These are phyloP conservation scores for Thalassiosira allenii DNA, from an alignment of 352 stramenopile species.

Conservation along the genomic window DNA sequence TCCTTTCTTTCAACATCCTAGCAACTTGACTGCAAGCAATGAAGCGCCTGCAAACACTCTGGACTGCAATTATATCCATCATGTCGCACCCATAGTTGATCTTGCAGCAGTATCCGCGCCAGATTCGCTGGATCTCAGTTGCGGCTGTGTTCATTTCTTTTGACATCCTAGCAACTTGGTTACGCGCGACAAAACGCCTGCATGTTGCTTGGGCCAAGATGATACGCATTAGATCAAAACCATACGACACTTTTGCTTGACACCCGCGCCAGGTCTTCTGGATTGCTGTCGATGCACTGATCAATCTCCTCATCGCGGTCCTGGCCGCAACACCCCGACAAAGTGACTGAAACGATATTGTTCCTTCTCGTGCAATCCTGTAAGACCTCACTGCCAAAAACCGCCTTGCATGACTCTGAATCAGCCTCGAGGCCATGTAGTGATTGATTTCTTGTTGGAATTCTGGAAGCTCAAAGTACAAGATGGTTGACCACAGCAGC, in stretches of 20 bases:
- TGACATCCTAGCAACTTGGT: too few relatives aligned
- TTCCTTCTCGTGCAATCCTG: conserved; percentile 21
- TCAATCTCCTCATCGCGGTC: conserved; percentile 11
- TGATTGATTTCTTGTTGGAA: conserved; percentile 86
- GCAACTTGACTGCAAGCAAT: conserved; percentile 10
- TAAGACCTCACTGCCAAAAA: conserved; percentile 43
- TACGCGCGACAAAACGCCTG: too few relatives aligned
- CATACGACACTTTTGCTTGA: conserved; percentile 17
- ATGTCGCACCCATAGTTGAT: conserved; percentile 22
- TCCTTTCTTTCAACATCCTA: not conserved
- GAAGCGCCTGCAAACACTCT: conserved; percentile 59
- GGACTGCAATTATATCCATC: conserved; percentile 67
- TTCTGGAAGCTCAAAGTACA: conserved; percentile 90
- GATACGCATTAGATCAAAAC: conserved; percentile 19
- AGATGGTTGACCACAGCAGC: conserved; percentile 92
- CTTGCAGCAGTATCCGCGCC: conserved; percentile 46
- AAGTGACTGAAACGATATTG: conserved; percentile 54
- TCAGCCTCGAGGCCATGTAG: conserved; percentile 40
- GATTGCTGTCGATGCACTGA: conserved; percentile 12
- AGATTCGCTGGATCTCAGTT: conserved; percentile 61
- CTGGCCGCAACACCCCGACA: conserved; percentile 29
- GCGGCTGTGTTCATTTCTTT: too few relatives aligned
- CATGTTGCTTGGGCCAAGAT: conserved; percentile 24
- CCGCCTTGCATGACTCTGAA: conserved; percentile 39
- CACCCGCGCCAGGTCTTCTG: conserved; percentile 36